Evolutionary conservation across 371 early-diverging fungal genomes (phyloP).

Genomic region (Rhizopus stolonifer): DNA sequence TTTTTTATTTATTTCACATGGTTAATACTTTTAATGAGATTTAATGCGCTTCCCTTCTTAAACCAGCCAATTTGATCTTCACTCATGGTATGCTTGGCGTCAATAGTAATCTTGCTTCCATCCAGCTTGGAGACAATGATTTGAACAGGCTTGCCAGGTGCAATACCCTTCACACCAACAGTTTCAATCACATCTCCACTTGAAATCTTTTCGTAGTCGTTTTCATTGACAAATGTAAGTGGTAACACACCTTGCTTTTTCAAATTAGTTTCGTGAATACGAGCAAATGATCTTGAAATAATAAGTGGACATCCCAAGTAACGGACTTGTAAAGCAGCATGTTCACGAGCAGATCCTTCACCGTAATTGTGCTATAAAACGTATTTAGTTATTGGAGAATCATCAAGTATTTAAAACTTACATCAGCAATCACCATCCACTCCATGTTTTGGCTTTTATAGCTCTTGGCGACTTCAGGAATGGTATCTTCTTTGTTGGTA

Average conservation of each 20-base stretch:
- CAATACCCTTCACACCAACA: conserved; percentile 69
- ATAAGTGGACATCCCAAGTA: conserved; percentile 91
- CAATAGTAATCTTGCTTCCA: conserved; percentile 60
- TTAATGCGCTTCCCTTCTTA: conserved; percentile 89
- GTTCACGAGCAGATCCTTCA: conserved; percentile 97
- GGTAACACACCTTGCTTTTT: conserved; percentile 98
- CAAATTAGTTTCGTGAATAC: conserved; percentile 98
- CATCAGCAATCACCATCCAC: conserved; percentile 92
- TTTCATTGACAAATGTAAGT: conserved; percentile 81
- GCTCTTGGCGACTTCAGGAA: conserved; percentile 88
- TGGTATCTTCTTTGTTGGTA: conserved; percentile 68
- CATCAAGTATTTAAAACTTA: not conserved
- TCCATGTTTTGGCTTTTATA: conserved; percentile 81
- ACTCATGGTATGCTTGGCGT: conserved; percentile 88
- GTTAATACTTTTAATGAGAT: conserved; percentile 49
- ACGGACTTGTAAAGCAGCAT: conserved; percentile 93
- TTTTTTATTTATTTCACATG: not conserved
- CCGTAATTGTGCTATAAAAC: conserved; percentile 88
- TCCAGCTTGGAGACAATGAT: conserved; percentile 51
- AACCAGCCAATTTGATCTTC: conserved; percentile 94
- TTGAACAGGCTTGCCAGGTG: conserved; percentile 61
- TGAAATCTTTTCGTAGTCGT: conserved; percentile 78
- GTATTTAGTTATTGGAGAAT: conserved; percentile 37
- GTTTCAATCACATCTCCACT: conserved; percentile 82
- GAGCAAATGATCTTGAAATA: conserved; percentile 91